Percentiles rank a stretch among this genome's conserved stretches.
Conservation (phyloP, 148 eudicot genomes). For the Chenopodium suecicum region DNA sequence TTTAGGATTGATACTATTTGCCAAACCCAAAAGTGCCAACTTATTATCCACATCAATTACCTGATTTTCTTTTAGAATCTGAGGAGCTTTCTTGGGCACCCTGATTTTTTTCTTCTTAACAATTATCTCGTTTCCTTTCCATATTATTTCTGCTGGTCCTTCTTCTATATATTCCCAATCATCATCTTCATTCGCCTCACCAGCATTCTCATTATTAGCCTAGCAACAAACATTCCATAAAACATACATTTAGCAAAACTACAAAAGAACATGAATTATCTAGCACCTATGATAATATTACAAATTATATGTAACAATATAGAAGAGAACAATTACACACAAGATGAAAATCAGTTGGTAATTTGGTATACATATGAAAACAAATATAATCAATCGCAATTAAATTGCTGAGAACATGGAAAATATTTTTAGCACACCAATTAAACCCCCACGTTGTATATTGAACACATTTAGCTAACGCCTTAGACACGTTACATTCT, state of each 20-base stretch:
- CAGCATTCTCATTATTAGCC: slow-evolving; percentile 45
- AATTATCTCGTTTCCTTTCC: slow-evolving; percentile 96
- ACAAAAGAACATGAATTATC: slow-evolving; percentile 4
- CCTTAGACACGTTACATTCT: no score
- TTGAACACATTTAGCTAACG: neutral
- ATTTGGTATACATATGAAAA: no score
- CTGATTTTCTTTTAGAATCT: slow-evolving; percentile 38
- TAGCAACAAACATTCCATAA: slow-evolving; percentile 27
- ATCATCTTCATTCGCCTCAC: slow-evolving; percentile 50
- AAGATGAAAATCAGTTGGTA: no score
- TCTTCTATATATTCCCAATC: slow-evolving; percentile 91
- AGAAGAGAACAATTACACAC: neutral
- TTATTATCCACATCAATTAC: slow-evolving; percentile 30
- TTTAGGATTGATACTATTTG: slow-evolving; percentile 6
- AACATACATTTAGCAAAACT: neutral
- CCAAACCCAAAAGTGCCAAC: slow-evolving; percentile 1
- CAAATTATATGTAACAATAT: neutral
- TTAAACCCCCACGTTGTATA: neutral
- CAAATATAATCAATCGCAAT: no score
- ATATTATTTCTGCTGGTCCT: slow-evolving; percentile 95
- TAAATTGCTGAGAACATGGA: neutral
- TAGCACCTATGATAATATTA: neutral
- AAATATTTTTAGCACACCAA: neutral
- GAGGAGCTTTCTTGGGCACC: slow-evolving; percentile 65
- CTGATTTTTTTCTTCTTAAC: slow-evolving; percentile 85